phyloP scores from a whole-genome alignment of 2,329 filamentous ascomycete species.

The Trichoderma endophyticum region DNA sequence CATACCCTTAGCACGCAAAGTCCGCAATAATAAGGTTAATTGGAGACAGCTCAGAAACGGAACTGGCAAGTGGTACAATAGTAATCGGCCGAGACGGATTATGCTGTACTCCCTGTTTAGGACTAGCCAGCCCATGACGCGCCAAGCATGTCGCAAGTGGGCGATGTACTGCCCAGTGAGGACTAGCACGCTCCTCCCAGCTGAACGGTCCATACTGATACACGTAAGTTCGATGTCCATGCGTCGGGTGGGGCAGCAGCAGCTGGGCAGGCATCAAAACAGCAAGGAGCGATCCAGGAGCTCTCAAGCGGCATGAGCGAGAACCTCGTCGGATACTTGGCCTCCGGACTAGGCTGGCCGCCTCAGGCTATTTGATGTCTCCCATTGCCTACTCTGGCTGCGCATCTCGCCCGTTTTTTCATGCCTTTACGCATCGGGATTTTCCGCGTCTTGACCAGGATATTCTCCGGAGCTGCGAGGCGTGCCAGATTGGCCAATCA shows the following conservation, averaged over 20 bases:
- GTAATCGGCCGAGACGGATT: background rate
- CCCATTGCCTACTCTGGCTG: background rate
- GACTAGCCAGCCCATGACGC: background rate
- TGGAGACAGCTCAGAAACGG: background rate
- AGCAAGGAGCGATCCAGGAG: background rate
- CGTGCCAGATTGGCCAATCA: constrained; percentile 8
- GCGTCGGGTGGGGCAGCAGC: background rate
- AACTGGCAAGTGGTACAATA: background rate
- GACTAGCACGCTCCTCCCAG: background rate
- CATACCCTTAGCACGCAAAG: background rate
- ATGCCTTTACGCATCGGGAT: background rate
- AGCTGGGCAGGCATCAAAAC: background rate
- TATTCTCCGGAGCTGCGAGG: constrained; percentile 9
- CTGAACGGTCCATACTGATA: background rate
- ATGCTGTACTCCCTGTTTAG: background rate
- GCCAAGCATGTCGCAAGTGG: background rate
- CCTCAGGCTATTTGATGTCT: background rate
- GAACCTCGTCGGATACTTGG: background rate
- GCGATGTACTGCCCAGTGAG: background rate
- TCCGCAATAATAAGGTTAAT: background rate
- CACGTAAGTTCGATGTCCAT: background rate
- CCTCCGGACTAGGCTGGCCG: background rate
- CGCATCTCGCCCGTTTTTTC: background rate
- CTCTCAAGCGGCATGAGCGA: background rate
- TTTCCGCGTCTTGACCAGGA: background rate